Evolutionary conservation across 495 filamentous ascomycete species (phyloP).

Genomic region (Cercophora scortea): DNA sequence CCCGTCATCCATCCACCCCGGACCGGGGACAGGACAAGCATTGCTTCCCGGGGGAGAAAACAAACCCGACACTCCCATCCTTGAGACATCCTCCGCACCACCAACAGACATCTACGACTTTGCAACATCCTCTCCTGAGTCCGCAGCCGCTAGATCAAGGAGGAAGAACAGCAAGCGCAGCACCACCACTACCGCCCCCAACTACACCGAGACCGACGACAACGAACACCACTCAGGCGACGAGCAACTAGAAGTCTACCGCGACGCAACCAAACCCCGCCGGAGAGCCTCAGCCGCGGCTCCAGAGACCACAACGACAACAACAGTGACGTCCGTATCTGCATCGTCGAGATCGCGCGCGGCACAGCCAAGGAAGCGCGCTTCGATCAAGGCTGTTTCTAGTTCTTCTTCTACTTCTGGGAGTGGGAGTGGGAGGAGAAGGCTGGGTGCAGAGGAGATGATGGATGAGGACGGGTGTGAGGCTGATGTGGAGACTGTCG

Average conservation of each 20-base stretch:
- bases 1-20: conserved; percentile 3
- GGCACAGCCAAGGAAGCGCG: conserved; percentile 22
- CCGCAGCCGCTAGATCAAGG: background rate
- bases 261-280: too few species aligned
- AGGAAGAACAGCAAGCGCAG: background rate
- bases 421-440: conserved; percentile 15
- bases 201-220: background rate
- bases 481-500: conserved; percentile 1
- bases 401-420: background rate
- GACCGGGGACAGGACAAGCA: background rate
- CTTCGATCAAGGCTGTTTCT: conserved; percentile 30
- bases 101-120: conserved; percentile 30
- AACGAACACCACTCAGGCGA: background rate
- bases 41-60: background rate
- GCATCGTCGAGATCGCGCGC: conserved; percentile 9
- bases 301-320: background rate
- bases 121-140: conserved; percentile 17
- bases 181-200: background rate
- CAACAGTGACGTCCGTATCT: background rate
- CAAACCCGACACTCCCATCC: background rate
- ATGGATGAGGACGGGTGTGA: conserved; percentile 8
- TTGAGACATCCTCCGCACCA: background rate
- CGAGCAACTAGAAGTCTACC: too few species aligned
- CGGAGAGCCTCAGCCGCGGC: background rate
- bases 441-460: background rate